These are phyloP conservation scores for Tulasnella sp. DNA, from an alignment of 768 basidiomycete genomes.

Conservation along the genomic window DNA sequence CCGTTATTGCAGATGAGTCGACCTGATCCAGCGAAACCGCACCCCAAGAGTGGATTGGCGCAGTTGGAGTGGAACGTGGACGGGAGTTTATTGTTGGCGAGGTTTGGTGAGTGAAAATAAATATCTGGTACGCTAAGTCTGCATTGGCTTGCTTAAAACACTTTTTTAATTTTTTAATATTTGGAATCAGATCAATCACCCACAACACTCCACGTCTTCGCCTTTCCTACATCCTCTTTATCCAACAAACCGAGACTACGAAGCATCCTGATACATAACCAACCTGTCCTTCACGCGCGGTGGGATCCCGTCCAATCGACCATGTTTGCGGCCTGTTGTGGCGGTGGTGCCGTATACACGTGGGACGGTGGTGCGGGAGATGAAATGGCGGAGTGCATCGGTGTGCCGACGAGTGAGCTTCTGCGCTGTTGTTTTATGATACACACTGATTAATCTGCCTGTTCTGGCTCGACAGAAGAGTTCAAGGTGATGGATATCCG, in stretches of 20 bases:
- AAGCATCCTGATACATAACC: conserved; percentile 53
- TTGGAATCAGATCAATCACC: conserved; percentile 45
- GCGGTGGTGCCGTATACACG: conserved; percentile 51
- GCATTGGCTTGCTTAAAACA: no score
- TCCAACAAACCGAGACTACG: conserved; percentile 50
- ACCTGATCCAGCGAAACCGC: conserved; percentile 48
- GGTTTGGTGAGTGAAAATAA: conserved; percentile 45
- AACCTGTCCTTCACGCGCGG: conserved; percentile 49
- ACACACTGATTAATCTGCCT: not conserved
- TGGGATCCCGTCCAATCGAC: conserved; percentile 86
- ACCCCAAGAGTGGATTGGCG: conserved; percentile 53
- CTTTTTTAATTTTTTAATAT: no score
- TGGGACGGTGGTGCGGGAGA: conserved; percentile 58
- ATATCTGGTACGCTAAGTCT: no score
- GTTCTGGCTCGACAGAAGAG: conserved; percentile 35
- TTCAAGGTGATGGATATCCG: conserved; percentile 58
- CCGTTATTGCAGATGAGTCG: conserved; percentile 27
- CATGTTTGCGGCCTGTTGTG: conserved; percentile 55
- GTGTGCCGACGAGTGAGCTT: conserved; percentile 74
- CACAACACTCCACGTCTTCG: conserved; percentile 53
- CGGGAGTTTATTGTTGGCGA: conserved; percentile 59
- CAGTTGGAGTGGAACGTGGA: conserved; percentile 76
- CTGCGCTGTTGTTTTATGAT: not conserved
- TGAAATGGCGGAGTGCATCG: conserved; percentile 85
- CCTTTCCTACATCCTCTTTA: conserved; percentile 52